Conservation (phyloP, 2,329 filamentous ascomycete species). For the Scolecobasidium constrictum region DNA sequence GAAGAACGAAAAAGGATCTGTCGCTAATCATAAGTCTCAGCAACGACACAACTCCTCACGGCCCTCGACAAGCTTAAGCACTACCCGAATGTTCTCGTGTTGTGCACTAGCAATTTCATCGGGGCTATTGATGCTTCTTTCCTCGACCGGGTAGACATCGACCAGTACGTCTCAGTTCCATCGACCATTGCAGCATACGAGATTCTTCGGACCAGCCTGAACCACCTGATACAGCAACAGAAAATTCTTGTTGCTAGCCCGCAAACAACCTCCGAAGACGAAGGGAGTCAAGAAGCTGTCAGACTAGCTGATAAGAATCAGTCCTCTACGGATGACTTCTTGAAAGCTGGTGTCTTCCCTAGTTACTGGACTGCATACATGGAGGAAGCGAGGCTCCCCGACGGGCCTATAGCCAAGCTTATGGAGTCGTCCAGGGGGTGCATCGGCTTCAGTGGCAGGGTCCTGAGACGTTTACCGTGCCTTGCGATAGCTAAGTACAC, state of each 20-base stretch:
- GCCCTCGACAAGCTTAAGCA: slow-evolving; percentile 34
- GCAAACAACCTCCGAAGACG: no score
- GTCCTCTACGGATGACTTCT: no score
- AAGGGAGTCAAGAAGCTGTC: no score
- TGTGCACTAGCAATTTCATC: slow-evolving; percentile 41
- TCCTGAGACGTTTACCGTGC: slow-evolving; percentile 29
- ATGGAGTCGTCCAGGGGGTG: slow-evolving; percentile 22
- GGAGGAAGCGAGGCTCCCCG: slow-evolving; percentile 12
- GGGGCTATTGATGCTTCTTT: slow-evolving; percentile 36
- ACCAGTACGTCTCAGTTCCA: slow-evolving; percentile 32
- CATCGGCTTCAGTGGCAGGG: slow-evolving; percentile 30
- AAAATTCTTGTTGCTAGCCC: background rate
- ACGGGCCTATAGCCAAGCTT: slow-evolving; percentile 19
- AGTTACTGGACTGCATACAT: slow-evolving; percentile 6
- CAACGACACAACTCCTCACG: slow-evolving; percentile 39
- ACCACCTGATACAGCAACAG: slow-evolving; percentile 26
- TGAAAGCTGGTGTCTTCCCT: no score
- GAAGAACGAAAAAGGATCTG: no score
- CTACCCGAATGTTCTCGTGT: slow-evolving; percentile 33
- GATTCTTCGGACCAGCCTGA: slow-evolving; percentile 37
- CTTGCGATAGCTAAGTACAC: slow-evolving; percentile 30
- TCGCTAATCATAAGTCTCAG: no score
- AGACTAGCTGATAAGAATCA: no score
- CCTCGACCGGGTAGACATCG: slow-evolving; percentile 37
- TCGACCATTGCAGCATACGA: slow-evolving; percentile 31